Conservation (phyloP, 1,139 yeast species). For the Waltiozyma sp. region DNA sequence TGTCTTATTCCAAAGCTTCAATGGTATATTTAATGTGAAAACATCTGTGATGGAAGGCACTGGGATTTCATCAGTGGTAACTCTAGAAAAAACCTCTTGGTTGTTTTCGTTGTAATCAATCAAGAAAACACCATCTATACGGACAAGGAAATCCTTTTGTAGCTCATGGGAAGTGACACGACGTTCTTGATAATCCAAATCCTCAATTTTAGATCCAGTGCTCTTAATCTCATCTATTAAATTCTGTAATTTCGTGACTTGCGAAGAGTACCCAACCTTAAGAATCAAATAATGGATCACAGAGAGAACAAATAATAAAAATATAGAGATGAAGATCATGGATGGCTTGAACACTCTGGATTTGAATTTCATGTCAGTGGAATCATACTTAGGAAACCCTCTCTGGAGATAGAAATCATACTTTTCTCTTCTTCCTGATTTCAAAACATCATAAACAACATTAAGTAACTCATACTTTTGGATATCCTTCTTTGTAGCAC, state of each 20-base stretch:
- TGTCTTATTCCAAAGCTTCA: conserved; percentile 31
- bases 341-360: conserved; percentile 45
- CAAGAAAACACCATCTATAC: conserved; percentile 63
- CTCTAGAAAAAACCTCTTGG: conserved; percentile 19
- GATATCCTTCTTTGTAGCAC: conserved; percentile 24
- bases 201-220: conserved; percentile 9
- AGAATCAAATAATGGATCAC: conserved; percentile 50
- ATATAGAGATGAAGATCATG: conserved; percentile 36
- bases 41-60: conserved; percentile 47
- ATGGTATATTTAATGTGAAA: conserved; percentile 37
- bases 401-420: conserved; percentile 76
- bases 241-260: conserved; percentile 43
- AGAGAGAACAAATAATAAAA: conserved; percentile 40
- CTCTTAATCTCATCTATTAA: conserved; percentile 41
- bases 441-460: conserved; percentile 11
- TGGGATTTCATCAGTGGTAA: conserved; percentile 18
- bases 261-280: conserved; percentile 44
- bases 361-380: conserved; percentile 31
- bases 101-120: conserved; percentile 22
- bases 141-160: conserved; percentile 54
- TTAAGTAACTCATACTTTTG: conserved; percentile 14
- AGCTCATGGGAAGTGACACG: conserved; percentile 27
- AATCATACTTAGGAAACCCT: conserved; percentile 82
- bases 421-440: conserved; percentile 38
- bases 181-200: conserved; percentile 20